These are phyloP conservation scores for Yamadazyma paraphyllophila DNA, from an alignment of 805 yeast species.

Conservation along the genomic window DNA sequence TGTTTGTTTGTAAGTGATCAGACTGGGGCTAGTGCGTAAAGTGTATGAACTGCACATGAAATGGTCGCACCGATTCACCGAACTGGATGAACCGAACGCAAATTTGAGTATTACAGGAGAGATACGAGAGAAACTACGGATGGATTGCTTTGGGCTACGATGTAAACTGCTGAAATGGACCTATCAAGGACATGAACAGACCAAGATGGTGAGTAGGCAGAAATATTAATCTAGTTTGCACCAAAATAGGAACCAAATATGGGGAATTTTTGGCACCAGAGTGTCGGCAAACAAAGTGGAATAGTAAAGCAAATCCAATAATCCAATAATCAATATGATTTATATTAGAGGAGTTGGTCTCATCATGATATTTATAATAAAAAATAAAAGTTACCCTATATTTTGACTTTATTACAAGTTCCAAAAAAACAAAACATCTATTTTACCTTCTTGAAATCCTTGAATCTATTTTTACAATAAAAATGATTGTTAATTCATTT, in stretches of 20 bases:
- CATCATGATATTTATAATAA: slow-evolving; percentile 12
- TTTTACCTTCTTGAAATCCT: slow-evolving; percentile 1
- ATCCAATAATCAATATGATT: slow-evolving; percentile 4
- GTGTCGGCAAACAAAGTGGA: slow-evolving; percentile 76
- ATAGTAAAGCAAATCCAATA: neutral
- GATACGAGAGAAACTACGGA: neutral
- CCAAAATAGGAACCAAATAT: slow-evolving; percentile 85
- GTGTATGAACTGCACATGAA: neutral
- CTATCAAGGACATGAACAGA: slow-evolving; percentile 45
- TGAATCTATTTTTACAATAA: slow-evolving; percentile 34
- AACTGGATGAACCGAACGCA: no score
- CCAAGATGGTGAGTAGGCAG: slow-evolving; percentile 72
- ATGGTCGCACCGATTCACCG: neutral
- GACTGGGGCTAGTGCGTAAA: slow-evolving; percentile 1
- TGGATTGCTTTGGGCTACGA: slow-evolving; percentile 2
- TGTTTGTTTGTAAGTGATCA: neutral
- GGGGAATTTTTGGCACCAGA: slow-evolving; percentile 72
- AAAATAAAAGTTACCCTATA: slow-evolving; percentile 9
- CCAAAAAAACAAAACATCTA: slow-evolving; percentile 3
- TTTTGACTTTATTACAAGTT: slow-evolving; percentile 9
- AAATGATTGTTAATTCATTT: slow-evolving; percentile 25
- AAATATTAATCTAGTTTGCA: slow-evolving; percentile 69
- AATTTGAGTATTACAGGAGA: no score
- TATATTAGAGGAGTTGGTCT: slow-evolving; percentile 9
- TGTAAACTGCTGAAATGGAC: slow-evolving; percentile 70